Percentiles rank a stretch among this genome's conserved stretches.
These are phyloP conservation scores for Berkeleyomyces basicola DNA, from an alignment of 2,329 filamentous ascomycete species.

Conservation along the genomic window DNA sequence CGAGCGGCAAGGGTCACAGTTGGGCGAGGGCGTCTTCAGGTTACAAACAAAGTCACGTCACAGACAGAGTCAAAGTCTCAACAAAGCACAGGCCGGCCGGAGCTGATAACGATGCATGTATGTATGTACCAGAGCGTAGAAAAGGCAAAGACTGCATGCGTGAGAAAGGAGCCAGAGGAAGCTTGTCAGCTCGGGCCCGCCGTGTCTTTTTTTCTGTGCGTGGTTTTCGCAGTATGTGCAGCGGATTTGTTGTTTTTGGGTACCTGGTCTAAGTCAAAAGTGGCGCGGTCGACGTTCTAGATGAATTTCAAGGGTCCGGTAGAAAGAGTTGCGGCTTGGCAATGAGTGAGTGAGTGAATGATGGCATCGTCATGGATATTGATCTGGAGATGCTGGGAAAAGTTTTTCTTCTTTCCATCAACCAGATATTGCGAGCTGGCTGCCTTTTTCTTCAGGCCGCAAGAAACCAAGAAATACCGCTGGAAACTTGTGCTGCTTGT, in stretches of 20 bases:
- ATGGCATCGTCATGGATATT: neutral
- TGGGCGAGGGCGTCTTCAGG: neutral
- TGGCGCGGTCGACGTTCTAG: slow-evolving; percentile 1
- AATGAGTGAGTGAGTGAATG: too few relatives aligned
- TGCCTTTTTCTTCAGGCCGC: neutral
- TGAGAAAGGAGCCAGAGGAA: neutral
- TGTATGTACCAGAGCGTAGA: neutral
- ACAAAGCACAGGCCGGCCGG: neutral
- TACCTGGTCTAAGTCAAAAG: neutral
- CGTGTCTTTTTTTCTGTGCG: neutral
- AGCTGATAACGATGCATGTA: neutral
- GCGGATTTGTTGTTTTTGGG: neutral
- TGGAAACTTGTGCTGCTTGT: neutral
- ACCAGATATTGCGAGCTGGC: neutral
- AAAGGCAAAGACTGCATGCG: neutral
- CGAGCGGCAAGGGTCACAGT: neutral
- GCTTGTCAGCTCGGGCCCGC: slow-evolving; percentile 6
- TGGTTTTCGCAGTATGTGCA: neutral
- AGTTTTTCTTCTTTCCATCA: neutral
- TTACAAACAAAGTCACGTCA: neutral
- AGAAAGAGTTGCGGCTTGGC: neutral
- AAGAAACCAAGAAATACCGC: neutral
- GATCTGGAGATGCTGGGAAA: neutral
- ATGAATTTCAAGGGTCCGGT: neutral
- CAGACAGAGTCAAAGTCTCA: neutral